These are phyloP conservation scores for Mimosa pudica DNA, from an alignment of 306 rosid species.

Conservation along the genomic window DNA sequence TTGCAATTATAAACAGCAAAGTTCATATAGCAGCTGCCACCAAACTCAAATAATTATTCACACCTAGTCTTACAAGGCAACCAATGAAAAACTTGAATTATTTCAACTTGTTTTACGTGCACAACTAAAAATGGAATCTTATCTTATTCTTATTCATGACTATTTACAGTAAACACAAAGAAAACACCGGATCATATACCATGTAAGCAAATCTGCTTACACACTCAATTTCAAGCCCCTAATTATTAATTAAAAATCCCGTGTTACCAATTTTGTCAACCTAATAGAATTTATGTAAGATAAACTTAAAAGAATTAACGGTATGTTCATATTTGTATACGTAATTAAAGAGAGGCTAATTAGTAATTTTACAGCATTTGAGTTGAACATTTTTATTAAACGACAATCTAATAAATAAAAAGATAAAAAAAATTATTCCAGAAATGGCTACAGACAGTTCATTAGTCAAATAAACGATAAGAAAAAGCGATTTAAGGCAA, in stretches of 20 bases:
- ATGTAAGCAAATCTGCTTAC: slow-evolving; percentile 27
- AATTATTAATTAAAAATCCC: background rate
- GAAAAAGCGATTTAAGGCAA: slow-evolving; percentile 22
- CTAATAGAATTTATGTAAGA: background rate
- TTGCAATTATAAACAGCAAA: background rate
- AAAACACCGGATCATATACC: slow-evolving; percentile 17
- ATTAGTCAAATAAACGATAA: slow-evolving; percentile 8
- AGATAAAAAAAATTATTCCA: slow-evolving; percentile 28
- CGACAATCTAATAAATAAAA: slow-evolving; percentile 3
- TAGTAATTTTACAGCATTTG: background rate
- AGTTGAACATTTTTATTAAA: slow-evolving; percentile 31
- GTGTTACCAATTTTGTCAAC: slow-evolving; percentile 24
- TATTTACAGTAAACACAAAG: slow-evolving; percentile 17
- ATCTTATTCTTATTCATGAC: slow-evolving; percentile 13
- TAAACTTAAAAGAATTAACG: background rate
- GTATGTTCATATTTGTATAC: background rate
- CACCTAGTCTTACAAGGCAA: slow-evolving; percentile 4
- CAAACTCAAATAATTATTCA: background rate
- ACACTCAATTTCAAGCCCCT: slow-evolving; percentile 17
- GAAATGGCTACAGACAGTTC: slow-evolving; percentile 29
- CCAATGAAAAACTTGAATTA: background rate
- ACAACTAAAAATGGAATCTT: slow-evolving; percentile 1
- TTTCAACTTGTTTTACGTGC: slow-evolving; percentile 22
- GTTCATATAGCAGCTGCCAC: background rate
- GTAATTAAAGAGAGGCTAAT: background rate